A percentile compares a stretch with the other conserved stretches of the same genome.
These are phyloP conservation scores for Aspergillus kassunensis DNA, from an alignment of 495 filamentous ascomycete species.

Conservation along the genomic window DNA sequence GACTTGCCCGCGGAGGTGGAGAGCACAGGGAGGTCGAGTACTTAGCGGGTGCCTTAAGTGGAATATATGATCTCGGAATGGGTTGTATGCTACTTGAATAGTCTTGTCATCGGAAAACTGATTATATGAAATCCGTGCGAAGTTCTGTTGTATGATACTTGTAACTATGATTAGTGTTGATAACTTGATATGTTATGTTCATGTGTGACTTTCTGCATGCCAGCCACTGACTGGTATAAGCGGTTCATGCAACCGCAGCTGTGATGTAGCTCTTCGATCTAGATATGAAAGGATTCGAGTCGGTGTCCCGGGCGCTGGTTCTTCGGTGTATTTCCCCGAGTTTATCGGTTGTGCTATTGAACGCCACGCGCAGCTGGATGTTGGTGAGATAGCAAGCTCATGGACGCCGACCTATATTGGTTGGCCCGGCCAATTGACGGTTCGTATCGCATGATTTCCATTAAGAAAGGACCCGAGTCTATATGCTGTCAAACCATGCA, in stretches of 20 bases:
- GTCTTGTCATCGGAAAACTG: no score
- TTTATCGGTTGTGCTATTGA: neutral
- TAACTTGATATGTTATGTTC: no score
- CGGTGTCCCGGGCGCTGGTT: neutral
- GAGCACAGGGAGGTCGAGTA: neutral
- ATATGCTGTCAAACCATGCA: constrained; percentile 23
- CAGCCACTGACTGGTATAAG: no score
- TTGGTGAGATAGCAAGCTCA: neutral
- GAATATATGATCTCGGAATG: neutral
- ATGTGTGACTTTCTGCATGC: no score
- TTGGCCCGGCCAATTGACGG: neutral
- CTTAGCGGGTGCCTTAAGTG: neutral
- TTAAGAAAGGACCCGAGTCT: constrained; percentile 39
- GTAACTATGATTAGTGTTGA: no score
- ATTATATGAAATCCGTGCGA: no score
- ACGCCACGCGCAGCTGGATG: neutral
- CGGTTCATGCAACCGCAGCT: neutral
- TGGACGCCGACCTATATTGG: neutral
- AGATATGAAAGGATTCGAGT: neutral
- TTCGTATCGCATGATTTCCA: neutral
- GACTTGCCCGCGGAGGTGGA: constrained; percentile 20
- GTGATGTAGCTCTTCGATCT: neutral
- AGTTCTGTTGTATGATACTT: neutral
- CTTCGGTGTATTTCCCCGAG: neutral
- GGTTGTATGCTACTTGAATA: neutral